Base-by-base conservation (phyloP, 1,284 basidiomycete species). In the Marasmius sp. region DNA sequence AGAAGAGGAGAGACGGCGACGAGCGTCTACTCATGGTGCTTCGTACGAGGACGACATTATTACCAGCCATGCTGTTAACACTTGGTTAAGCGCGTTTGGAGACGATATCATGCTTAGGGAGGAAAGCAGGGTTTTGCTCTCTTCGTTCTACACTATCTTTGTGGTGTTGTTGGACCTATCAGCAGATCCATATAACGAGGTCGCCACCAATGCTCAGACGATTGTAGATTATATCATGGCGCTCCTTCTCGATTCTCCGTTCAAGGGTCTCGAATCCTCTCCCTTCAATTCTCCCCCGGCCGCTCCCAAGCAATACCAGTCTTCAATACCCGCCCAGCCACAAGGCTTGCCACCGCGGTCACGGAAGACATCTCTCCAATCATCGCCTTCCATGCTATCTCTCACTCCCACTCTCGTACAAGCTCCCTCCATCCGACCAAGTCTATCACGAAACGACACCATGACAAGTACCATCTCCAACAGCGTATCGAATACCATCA, bases 221-320 rank as follows among this genome's bases (percentile, higher is more conserved):
- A 89, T 98, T 20, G 85, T 96, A 51, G 97, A 99, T 76, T 97
- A 96, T 71, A 85, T 98, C 68, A 88, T 93, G 74, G 95, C 95
- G 0, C 82, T 96, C 11, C 83, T 99, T 14, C 79, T 98, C 22
- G 92, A 95, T 67, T 95, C 93, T 14, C 91, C 94, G 0, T 95
- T 98, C 70, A 86, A 87, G 12, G 79, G 85, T 34, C 82, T 95
- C 0, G 85, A 89, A 43, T 84, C 81, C 18, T 86, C 88, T 0
- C 84, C 90, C 0, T 77, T 93, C 22, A 77, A 84, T 61, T 68
- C 68, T 11, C 81, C 85, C 16, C 85, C 86, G 1, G 75, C 80
- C 10, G 72, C 77, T 2, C 75, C 80, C 16, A 66, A 72, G 4
- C 77, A 79, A 12, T 72, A 72, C 67, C 59, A 67, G 66, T 38